Percentiles rank a stretch among this genome's conserved stretches.
Evolutionary conservation across 139 green algal genomes (phyloP).

Genomic region (Coelastrella sp.): DNA sequence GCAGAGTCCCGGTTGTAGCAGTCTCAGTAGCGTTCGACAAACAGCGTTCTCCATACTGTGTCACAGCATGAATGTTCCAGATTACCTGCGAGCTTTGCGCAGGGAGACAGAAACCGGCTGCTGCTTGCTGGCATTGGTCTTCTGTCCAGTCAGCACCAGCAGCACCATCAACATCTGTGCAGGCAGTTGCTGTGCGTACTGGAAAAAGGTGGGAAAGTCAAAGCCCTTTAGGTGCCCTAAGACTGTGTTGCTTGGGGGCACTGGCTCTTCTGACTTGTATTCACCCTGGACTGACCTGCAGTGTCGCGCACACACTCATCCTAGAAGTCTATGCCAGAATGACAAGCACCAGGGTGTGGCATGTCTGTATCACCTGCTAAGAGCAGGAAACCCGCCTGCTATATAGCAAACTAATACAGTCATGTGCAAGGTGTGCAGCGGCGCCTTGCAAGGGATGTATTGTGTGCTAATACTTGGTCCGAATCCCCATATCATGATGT

Average conservation of each 20-base stretch:
- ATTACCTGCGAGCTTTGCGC: not conserved
- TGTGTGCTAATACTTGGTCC: too few relatives aligned
- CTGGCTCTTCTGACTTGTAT: not conserved
- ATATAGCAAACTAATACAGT: not conserved
- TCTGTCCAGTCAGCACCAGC: not conserved
- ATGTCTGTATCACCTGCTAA: not conserved
- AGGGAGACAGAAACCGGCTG: not conserved
- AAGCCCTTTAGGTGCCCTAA: not conserved
- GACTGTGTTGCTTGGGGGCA: not conserved
- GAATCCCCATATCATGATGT: too few relatives aligned
- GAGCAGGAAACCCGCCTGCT: not conserved
- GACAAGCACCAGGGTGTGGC: not conserved
- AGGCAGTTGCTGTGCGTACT: not conserved
- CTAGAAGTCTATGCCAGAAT: too few relatives aligned
- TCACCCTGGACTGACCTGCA: not conserved
- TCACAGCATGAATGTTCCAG: too few relatives aligned
- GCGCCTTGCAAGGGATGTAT: too few relatives aligned
- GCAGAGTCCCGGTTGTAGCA: too few relatives aligned
- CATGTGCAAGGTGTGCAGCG: not conserved
- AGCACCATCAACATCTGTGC: not conserved
- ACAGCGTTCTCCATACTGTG: too few relatives aligned
- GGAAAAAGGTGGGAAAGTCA: not conserved
- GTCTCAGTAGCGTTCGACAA: not conserved
- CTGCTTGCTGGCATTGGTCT: conserved; percentile 4
- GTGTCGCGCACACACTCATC: too few relatives aligned